These are phyloP conservation scores for Colletotrichum simmondsii DNA, from an alignment of 2,329 filamentous ascomycete species.

Conservation along the genomic window DNA sequence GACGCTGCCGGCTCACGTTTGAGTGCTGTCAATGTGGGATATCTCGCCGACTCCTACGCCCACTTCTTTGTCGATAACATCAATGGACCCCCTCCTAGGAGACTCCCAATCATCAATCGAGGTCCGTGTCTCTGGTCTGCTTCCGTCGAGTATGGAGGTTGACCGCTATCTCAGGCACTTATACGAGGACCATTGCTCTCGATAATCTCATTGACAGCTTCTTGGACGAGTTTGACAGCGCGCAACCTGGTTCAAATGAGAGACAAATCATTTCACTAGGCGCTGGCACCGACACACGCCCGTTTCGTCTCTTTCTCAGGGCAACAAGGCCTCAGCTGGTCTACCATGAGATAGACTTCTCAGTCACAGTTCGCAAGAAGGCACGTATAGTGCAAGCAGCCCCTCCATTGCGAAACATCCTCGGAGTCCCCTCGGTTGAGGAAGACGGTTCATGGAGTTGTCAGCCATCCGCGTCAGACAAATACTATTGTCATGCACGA, in stretches of 20 bases:
- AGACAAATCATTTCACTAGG: conserved; percentile 92
- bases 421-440: conserved; percentile 46
- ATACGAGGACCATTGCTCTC: conserved; percentile 86
- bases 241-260: conserved; percentile 37
- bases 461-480: conserved; percentile 49
- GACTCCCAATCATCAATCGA: conserved; percentile 93
- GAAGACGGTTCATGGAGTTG: conserved; percentile 55
- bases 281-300: conserved; percentile 92
- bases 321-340: conserved; percentile 58
- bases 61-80: conserved; percentile 69
- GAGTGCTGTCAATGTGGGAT: conserved; percentile 88
- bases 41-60: conserved; percentile 86
- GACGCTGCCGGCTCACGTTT: conserved; percentile 90
- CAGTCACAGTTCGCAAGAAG: conserved; percentile 77
- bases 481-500: conserved; percentile 70
- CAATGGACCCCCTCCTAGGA: conserved; percentile 63
- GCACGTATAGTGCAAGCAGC: conserved; percentile 63
- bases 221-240: conserved; percentile 55
- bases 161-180: conserved; percentile 74
- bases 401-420: conserved; percentile 50
- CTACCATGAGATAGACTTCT: conserved; percentile 96
- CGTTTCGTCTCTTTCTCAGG: conserved; percentile 76
- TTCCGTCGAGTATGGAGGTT: conserved; percentile 35
- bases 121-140: conserved; percentile 61
- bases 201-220: conserved; percentile 82